A percentile compares a stretch with the other conserved stretches of the same genome.
These are phyloP conservation scores for Spathaspora arborariae DNA, from an alignment of 805 yeast species.

Conservation along the genomic window DNA sequence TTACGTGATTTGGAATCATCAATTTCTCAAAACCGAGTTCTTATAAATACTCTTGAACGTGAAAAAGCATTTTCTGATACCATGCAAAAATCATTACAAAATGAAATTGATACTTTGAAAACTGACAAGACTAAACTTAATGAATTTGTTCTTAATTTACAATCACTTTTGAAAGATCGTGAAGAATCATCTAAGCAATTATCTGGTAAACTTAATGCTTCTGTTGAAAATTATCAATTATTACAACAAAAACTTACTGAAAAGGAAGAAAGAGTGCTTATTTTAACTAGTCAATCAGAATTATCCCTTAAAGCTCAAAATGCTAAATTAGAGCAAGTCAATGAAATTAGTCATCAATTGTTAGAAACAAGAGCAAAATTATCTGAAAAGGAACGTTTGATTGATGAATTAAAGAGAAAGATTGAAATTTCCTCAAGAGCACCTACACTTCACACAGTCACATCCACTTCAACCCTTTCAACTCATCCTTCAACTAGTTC, in stretches of 20 bases:
- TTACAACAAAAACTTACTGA: slow-evolving; percentile 46
- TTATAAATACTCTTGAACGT: slow-evolving; percentile 45
- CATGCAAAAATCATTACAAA: slow-evolving; percentile 46
- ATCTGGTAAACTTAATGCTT: slow-evolving; percentile 45
- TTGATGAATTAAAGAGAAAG: slow-evolving; percentile 38
- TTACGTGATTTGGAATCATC: slow-evolving; percentile 49
- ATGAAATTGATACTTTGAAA: slow-evolving; percentile 49
- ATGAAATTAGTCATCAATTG: slow-evolving; percentile 46
- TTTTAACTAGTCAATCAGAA: slow-evolving; percentile 56
- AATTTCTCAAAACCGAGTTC: slow-evolving; percentile 41
- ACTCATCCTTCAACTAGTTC: background rate
- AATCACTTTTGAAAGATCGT: slow-evolving; percentile 58
- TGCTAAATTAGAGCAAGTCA: slow-evolving; percentile 56
- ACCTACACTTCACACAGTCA: slow-evolving; percentile 18
- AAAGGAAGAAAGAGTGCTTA: slow-evolving; percentile 49
- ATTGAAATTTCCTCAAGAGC: slow-evolving; percentile 21
- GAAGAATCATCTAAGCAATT: slow-evolving; percentile 49
- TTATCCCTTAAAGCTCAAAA: slow-evolving; percentile 49
- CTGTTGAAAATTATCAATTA: slow-evolving; percentile 43
- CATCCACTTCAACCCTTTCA: slow-evolving; percentile 15
- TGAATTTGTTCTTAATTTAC: slow-evolving; percentile 55
- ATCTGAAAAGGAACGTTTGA: slow-evolving; percentile 32
- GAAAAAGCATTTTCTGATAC: slow-evolving; percentile 52
- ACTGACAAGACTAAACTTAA: slow-evolving; percentile 59
- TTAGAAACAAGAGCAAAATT: slow-evolving; percentile 39